Evolutionary conservation across 345 rosid genomes (phyloP), one percentile per base, ranked within the genome.

Genomic region (Conringia planisiliqua): DNA sequence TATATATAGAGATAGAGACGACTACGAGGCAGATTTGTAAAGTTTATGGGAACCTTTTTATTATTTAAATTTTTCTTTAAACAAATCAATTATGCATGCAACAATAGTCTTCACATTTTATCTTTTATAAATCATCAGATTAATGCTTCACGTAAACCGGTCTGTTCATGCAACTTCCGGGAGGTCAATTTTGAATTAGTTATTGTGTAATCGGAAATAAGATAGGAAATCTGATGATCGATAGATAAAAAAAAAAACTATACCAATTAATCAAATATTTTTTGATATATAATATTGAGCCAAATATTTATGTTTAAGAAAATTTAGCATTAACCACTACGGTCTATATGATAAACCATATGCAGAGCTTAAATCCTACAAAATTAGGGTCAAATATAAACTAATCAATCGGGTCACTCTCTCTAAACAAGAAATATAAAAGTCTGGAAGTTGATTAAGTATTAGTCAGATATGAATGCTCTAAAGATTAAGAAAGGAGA

Each of bases 1-100:
- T 74, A 63, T 65, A 65, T 65, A 71, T 2, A 50, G n/a, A 50
- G 56, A 50, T 10, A 50, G 56, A 50, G 59, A 61, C 8, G 5
- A 24, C 44, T 54, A 26, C 50, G 38, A 55, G 51, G 52, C 73
- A 40, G 63, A 16, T 73, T 62, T 62, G 27, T 26, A 65, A 43
- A 43, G 40, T 30, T 73, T 56, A 42, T 43, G 12, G 14, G 18
- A 60, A 40, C 55, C 46, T 27, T 40, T 72, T 64, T 18, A 40
- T 52, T 54, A 27, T 51, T 72, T 9, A 51, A 29, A 72, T 17
- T 7, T 56, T 54, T 17, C 2, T 22, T 54, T 26, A 54, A 5
- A 1, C 3, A 54, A 27, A 12, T 22, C 27, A 13, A 56, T 57
- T 35, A 57, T 57, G 22, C 39, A 57, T 57, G 60, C 60, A 55